phyloP scores from a whole-genome alignment of 495 filamentous ascomycete species.

The Trypethelium eluteriae region DNA sequence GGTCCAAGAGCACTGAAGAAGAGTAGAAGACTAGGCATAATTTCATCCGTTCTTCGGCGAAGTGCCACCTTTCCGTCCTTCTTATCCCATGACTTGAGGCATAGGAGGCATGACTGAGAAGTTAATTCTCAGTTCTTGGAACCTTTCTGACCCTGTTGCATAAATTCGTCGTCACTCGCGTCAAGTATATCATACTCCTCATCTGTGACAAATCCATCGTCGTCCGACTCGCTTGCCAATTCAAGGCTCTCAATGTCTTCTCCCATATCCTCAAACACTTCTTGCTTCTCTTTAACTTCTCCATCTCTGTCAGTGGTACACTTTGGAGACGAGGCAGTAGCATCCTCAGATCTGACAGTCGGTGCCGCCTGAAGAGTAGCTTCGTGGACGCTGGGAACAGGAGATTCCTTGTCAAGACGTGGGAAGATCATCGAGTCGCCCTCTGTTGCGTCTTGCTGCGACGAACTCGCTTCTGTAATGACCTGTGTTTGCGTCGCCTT shows the following conservation, averaged over 20 bases:
- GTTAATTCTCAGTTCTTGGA: conserved; percentile 6
- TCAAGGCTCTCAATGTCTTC: conserved; percentile 60
- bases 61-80: background rate
- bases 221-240: conserved; percentile 51
- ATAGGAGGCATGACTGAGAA: background rate
- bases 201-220: conserved; percentile 80
- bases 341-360: conserved; percentile 35
- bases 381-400: conserved; percentile 68
- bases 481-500: background rate
- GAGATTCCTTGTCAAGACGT: conserved; percentile 90
- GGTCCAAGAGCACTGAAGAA: background rate
- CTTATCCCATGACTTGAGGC: background rate
- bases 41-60: background rate
- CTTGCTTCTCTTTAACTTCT: conserved; percentile 27
- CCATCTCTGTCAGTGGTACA: conserved; percentile 34
- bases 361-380: conserved; percentile 35
- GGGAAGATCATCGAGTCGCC: conserved; percentile 90
- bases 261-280: conserved; percentile 44
- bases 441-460: conserved; percentile 19
- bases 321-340: conserved; percentile 16
- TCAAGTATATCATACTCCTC: conserved; percentile 97
- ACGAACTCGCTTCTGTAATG: background rate
- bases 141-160: background rate
- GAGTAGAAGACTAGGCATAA: background rate
- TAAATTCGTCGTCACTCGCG: conserved; percentile 84